Percentiles rank a stretch among this genome's conserved stretches.
Conservation (phyloP, 1,284 basidiomycete species). For the Irpex sp. region DNA sequence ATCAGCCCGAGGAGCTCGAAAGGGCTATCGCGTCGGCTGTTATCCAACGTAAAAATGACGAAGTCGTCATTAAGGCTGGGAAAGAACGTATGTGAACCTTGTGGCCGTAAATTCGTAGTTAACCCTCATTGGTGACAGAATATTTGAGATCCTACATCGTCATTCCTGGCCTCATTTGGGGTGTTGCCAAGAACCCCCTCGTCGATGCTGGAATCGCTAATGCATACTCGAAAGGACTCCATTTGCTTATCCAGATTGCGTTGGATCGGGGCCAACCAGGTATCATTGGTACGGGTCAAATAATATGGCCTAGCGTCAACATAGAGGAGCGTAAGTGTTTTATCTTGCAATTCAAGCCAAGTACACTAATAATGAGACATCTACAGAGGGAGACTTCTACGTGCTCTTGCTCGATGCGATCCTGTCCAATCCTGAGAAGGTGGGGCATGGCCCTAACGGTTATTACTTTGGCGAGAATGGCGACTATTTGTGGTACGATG, state of each 20-base stretch:
- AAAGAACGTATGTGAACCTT: conserved; percentile 23
- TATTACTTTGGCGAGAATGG: conserved; percentile 47
- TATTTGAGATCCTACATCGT: conserved; percentile 36
- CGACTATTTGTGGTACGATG: conserved; percentile 33
- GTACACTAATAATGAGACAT: background rate
- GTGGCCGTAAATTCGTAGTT: background rate
- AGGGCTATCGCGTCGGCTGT: conserved; percentile 9
- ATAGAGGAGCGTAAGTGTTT: conserved; percentile 36
- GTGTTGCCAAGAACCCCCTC: conserved; percentile 29
- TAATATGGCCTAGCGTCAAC: conserved; percentile 34
- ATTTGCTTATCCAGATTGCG: conserved; percentile 23
- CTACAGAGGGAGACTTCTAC: conserved; percentile 20
- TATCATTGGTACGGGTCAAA: conserved; percentile 26
- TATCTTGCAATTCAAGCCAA: background rate
- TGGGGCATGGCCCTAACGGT: conserved; percentile 38
- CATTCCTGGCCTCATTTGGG: conserved; percentile 36
- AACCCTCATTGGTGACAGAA: conserved; percentile 20
- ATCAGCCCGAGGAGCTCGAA: conserved; percentile 36
- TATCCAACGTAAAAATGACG: conserved; percentile 29
- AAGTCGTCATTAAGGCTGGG: conserved; percentile 27
- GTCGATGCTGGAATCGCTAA: conserved; percentile 34
- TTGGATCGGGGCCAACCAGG: conserved; percentile 31
- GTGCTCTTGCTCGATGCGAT: conserved; percentile 19
- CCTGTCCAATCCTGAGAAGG: conserved; percentile 8
- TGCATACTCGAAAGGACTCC: conserved; percentile 30